Evolutionary conservation across 805 yeast species (phyloP).

Genomic region (Barnettozyma siamensis): DNA sequence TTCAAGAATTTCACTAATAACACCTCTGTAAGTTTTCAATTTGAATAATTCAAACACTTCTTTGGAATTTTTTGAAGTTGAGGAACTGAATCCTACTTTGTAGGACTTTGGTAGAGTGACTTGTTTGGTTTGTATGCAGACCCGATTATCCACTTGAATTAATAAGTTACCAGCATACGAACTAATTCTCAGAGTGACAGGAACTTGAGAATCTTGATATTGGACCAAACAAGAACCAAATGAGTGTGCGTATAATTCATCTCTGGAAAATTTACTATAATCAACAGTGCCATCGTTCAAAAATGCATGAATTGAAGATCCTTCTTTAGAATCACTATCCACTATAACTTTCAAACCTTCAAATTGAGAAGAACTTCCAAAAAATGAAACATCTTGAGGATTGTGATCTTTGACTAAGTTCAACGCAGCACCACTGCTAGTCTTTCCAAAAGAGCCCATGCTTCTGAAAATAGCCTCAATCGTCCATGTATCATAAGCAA

Average conservation of each 20-base stretch:
- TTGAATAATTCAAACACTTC: constrained; percentile 65
- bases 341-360: constrained; percentile 62
- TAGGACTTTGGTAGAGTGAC: constrained; percentile 40
- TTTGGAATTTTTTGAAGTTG: constrained; percentile 31
- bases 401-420: constrained; percentile 41
- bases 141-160: constrained; percentile 65
- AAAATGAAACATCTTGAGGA: constrained; percentile 30
- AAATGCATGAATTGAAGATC: constrained; percentile 51
- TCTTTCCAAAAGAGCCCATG: constrained; percentile 42
- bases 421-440: constrained; percentile 53
- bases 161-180: constrained; percentile 49
- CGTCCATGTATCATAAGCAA: constrained; percentile 41
- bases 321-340: constrained; percentile 43
- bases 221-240: constrained; percentile 53
- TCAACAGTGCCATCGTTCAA: constrained; percentile 51
- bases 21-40: constrained; percentile 47
- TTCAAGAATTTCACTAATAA: constrained; percentile 50
- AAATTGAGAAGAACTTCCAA: constrained; percentile 51
- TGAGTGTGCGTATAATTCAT: constrained; percentile 27
- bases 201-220: constrained; percentile 66
- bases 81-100: constrained; percentile 51
- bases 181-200: constrained; percentile 60
- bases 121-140: constrained; percentile 61
- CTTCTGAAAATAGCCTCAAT: constrained; percentile 61
- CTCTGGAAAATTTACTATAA: constrained; percentile 22